Base-by-base conservation (phyloP, 2,329 filamentous ascomycete genomes). In the Aspergillus chevalieri region DNA sequence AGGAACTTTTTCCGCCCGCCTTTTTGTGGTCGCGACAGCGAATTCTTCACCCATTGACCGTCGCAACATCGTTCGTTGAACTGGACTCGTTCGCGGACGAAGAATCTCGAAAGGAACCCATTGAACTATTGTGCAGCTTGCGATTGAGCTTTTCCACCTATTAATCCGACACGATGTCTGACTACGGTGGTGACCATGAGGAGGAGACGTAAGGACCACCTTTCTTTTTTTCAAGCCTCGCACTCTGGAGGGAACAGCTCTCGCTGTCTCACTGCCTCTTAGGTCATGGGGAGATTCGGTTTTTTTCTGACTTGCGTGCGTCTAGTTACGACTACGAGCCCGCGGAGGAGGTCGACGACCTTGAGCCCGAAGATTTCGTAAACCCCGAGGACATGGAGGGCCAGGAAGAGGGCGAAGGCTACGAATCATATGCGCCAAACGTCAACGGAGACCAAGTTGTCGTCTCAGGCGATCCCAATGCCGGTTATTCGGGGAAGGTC, bases 171-270 rank as follows among this genome's bases (percentile, higher is more conserved):
- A 67, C 52, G 44, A 89, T 89, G 86, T 89, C 85, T 71, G 85
- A 88, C 73, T 84, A 84, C 73, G 85, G 83, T 60, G 82, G 85
- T 63, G 81, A 85, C 59, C 81, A 82, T 63, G 77, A 74, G 57
- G 80, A 76, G 59, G 79, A 76, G 58, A 78, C 74, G 80, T 83
- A 72, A 74, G 78, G 46, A 48, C 49, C 47, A 50, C 44, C 53
- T 51, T 53, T 51, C 50, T 15, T n/a, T 8, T 12, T n/a, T 12
- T n/a, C 21, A 44, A 36, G 44, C 19, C 21, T 50, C 30, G 14
- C 15, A 26, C 10, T 14, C 24, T 17, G 12, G 48, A 58, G 58
- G 52, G 54, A 6, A 55, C 52, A 42, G 50, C 46, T 22, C 21
- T 22, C 21, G 21, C 21, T 22, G 21, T 22, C 4, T 22, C 21